These are phyloP conservation scores for Dalbergia cochinchinensis DNA, from an alignment of 306 rosid genomes.

Conservation along the genomic window DNA sequence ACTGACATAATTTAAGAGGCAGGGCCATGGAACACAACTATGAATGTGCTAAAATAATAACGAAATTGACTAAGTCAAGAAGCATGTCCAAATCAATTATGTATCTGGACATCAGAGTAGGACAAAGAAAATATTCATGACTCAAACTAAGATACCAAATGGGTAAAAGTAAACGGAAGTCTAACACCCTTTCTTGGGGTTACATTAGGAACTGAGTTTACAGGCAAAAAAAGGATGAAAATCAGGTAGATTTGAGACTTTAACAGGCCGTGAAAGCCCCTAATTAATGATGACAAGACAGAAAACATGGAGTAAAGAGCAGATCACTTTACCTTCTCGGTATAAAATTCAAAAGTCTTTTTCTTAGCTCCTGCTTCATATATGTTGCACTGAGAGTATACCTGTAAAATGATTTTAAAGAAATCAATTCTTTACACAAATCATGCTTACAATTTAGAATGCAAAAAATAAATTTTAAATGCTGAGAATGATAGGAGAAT, in stretches of 20 bases:
- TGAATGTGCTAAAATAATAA: slow-evolving; percentile 10
- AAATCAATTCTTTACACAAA: slow-evolving; percentile 10
- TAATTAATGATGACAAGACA: neutral
- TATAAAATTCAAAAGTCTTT: slow-evolving; percentile 75
- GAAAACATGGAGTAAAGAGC: slow-evolving; percentile 4
- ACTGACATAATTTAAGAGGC: neutral
- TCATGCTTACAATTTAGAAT: neutral
- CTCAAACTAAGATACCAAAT: slow-evolving; percentile 13
- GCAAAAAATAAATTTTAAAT: neutral
- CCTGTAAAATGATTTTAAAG: slow-evolving; percentile 52
- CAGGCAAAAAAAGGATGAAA: neutral
- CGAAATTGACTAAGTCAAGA: slow-evolving; percentile 13
- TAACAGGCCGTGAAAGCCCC: neutral
- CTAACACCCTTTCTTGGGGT: slow-evolving; percentile 10
- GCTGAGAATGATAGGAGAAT: slow-evolving; percentile 11
- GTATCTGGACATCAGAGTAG: neutral
- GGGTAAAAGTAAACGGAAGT: no score
- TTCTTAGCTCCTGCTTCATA: slow-evolving; percentile 81
- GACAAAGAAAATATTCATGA: neutral
- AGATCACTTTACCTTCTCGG: slow-evolving; percentile 70
- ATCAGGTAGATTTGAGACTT: slow-evolving; percentile 23
- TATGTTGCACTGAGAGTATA: slow-evolving; percentile 81
- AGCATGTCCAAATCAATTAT: slow-evolving; percentile 13
- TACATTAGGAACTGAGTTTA: neutral
- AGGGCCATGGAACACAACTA: slow-evolving; percentile 2